Percentiles rank a stretch among this genome's conserved stretches.
These are phyloP conservation scores for Lachancea fermentati DNA, from an alignment of 805 yeast species.

Conservation along the genomic window DNA sequence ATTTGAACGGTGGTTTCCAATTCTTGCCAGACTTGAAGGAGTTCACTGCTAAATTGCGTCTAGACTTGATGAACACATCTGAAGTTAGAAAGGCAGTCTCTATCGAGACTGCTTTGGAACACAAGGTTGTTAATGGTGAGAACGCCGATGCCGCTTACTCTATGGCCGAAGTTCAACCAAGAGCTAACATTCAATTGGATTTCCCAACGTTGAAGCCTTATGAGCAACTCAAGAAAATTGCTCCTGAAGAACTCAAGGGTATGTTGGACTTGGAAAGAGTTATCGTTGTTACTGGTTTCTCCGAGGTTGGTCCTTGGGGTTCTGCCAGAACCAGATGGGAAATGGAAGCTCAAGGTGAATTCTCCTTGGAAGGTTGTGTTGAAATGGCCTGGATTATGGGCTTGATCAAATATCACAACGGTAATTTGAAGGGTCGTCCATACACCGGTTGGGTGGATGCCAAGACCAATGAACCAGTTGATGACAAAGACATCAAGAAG, in stretches of 20 bases:
- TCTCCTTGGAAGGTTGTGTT: conserved; percentile 94
- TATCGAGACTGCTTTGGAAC: conserved; percentile 84
- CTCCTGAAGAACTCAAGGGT: conserved; percentile 76
- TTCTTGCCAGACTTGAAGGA: conserved; percentile 87
- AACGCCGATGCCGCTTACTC: conserved; percentile 81
- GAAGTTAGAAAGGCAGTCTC: conserved; percentile 95
- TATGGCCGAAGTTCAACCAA: conserved; percentile 76
- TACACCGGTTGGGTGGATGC: conserved; percentile 98
- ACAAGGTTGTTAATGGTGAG: conserved; percentile 76
- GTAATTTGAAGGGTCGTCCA: conserved; percentile 55
- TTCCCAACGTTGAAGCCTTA: conserved; percentile 86
- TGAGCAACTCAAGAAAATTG: conserved; percentile 58
- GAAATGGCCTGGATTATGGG: conserved; percentile 99
- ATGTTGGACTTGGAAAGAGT: conserved; percentile 87
- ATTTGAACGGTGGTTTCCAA: conserved; percentile 97
- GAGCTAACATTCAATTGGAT: conserved; percentile 88
- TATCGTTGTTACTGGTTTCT: conserved; percentile 93
- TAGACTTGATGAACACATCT: conserved; percentile 65
- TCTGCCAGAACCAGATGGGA: conserved; percentile 99
- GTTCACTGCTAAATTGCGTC: conserved; percentile 72
- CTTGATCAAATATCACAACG: conserved; percentile 89
- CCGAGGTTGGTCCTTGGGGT: conserved; percentile 99
- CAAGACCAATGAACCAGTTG: conserved; percentile 87
- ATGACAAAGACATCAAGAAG: conserved; percentile 86
- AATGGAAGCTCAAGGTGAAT: conserved; percentile 93